Evolutionary conservation across 2,329 filamentous ascomycete genomes (phyloP).

Genomic region (Aspergillus sp.): DNA sequence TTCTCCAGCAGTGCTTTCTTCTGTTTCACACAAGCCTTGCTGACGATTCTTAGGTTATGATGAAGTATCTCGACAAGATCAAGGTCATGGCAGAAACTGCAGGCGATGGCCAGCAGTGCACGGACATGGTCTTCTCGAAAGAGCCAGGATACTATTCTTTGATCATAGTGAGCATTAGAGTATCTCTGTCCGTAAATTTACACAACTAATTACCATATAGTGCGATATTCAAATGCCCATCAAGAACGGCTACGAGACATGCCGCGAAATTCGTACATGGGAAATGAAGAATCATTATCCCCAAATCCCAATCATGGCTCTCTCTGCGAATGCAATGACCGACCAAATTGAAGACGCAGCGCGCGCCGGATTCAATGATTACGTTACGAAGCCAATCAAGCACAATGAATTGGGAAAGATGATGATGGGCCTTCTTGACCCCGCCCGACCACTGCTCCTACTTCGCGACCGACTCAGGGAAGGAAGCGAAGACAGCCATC

Average conservation of each 20-base stretch:
- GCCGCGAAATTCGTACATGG: constrained; percentile 47
- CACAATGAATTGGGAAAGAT: constrained; percentile 50
- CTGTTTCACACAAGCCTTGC: neutral
- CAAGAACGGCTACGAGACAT: constrained; percentile 51
- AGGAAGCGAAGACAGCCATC: constrained; percentile 20
- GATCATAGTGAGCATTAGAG: constrained; percentile 44
- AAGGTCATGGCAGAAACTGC: constrained; percentile 48
- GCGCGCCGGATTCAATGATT: constrained; percentile 50
- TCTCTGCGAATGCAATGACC: constrained; percentile 52
- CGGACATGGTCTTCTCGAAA: constrained; percentile 48
- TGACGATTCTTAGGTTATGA: constrained; percentile 43
- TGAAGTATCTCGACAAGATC: constrained; percentile 50
- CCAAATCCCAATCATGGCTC: constrained; percentile 50
- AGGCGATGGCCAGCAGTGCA: constrained; percentile 48
- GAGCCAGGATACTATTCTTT: constrained; percentile 50
- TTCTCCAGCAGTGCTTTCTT: neutral
- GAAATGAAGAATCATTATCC: constrained; percentile 47
- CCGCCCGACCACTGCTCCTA: constrained; percentile 41
- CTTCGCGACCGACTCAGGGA: constrained; percentile 40
- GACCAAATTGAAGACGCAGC: constrained; percentile 50
- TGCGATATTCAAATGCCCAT: constrained; percentile 53
- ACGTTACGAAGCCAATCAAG: constrained; percentile 51
- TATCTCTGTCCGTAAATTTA: neutral
- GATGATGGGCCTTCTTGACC: constrained; percentile 50
- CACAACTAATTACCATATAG: constrained; percentile 21